Conservation (phyloP, 768 basidiomycete genomes). For the Coprinopsis marcescibilis region DNA sequence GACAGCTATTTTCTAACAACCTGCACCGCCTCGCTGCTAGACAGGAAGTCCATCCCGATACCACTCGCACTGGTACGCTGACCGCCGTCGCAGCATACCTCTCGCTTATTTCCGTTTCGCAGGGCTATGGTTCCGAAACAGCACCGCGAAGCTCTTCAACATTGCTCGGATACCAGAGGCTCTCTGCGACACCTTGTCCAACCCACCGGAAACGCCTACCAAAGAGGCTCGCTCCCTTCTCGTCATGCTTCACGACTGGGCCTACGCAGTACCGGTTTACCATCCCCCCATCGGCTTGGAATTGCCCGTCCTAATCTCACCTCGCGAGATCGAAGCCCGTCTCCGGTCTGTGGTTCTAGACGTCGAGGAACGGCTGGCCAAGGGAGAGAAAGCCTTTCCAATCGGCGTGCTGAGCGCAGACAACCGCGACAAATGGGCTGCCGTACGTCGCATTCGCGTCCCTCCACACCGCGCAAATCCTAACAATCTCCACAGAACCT, state of each 20-base stretch:
- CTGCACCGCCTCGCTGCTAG: slow-evolving; percentile 29
- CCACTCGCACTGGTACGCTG: slow-evolving; percentile 58
- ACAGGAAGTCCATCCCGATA: slow-evolving; percentile 64
- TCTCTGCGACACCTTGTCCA: slow-evolving; percentile 59
- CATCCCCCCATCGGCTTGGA: slow-evolving; percentile 28
- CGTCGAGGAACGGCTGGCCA: slow-evolving; percentile 42
- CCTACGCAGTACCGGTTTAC: slow-evolving; percentile 71
- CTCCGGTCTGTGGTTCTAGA: slow-evolving; percentile 49
- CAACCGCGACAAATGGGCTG: slow-evolving; percentile 75
- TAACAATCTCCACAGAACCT: slow-evolving; percentile 51
- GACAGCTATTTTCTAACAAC: not conserved
- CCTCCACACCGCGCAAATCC: not conserved
- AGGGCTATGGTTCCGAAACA: slow-evolving; percentile 63
- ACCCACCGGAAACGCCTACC: slow-evolving; percentile 36
- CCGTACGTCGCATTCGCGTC: slow-evolving; percentile 39
- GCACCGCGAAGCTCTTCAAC: slow-evolving; percentile 64
- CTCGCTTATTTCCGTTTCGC: not conserved
- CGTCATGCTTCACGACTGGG: slow-evolving; percentile 71
- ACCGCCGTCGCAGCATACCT: not conserved
- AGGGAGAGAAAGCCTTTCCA: slow-evolving; percentile 51
- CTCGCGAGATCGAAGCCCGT: slow-evolving; percentile 37
- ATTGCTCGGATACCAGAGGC: slow-evolving; percentile 67
- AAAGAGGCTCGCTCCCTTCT: slow-evolving; percentile 54
- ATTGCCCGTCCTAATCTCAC: slow-evolving; percentile 26
- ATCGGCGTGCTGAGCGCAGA: slow-evolving; percentile 77